These are phyloP conservation scores for Gremmenia infestans DNA, from an alignment of 2,329 filamentous ascomycete species.

Conservation along the genomic window DNA sequence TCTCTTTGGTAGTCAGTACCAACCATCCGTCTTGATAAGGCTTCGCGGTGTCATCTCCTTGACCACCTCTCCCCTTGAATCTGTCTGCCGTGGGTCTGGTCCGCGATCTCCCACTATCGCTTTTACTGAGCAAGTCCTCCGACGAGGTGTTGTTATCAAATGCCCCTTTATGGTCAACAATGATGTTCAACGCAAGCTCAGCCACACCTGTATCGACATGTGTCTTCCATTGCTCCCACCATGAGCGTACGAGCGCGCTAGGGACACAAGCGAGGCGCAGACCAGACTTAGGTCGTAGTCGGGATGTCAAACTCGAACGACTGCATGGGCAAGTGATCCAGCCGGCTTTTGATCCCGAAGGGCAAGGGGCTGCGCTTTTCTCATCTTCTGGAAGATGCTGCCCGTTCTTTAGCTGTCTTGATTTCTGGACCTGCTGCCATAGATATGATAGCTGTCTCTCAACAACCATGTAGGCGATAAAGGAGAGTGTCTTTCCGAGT, in stretches of 20 bases:
- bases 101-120: neutral
- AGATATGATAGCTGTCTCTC: conserved; percentile 13
- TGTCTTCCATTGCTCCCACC: conserved; percentile 11
- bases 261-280: conserved; percentile 15
- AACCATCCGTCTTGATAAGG: conserved; percentile 10
- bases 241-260: conserved; percentile 5
- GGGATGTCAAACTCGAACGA: conserved; percentile 1
- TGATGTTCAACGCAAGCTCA: conserved; percentile 4
- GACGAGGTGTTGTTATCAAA: neutral
- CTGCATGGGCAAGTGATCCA: conserved; percentile 19
- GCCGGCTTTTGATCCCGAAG: neutral
- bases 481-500: neutral
- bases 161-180: conserved; percentile 6
- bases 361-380: neutral
- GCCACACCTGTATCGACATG: conserved; percentile 6
- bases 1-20: conserved; percentile 9
- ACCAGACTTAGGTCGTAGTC: conserved; percentile 9
- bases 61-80: neutral
- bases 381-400: conserved; percentile 4
- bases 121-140: neutral
- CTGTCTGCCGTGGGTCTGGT: neutral
- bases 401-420: neutral
- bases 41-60: conserved; percentile 1
- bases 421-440: conserved; percentile 5
- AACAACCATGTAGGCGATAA: too few species aligned